Evolutionary conservation across 129 eudicot genomes (phyloP).

Genomic region (Dittrichia graveolens): DNA sequence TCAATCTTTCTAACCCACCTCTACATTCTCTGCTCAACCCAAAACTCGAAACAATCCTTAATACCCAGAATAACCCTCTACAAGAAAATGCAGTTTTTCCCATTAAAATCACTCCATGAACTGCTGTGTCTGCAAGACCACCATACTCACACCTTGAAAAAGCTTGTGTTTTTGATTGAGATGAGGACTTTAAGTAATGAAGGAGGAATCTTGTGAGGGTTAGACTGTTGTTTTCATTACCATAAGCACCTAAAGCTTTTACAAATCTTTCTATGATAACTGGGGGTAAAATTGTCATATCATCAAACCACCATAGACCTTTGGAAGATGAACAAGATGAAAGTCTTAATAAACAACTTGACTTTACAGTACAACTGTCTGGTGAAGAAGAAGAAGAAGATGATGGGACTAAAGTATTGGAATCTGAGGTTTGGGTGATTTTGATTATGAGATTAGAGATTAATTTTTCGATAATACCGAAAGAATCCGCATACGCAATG

Average conservation of each 20-base stretch:
- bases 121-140: slow-evolving; percentile 75
- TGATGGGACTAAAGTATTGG: slow-evolving; percentile 34
- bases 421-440: slow-evolving; percentile 66
- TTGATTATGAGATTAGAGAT: slow-evolving; percentile 55
- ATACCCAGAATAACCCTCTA: slow-evolving; percentile 77
- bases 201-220: slow-evolving; percentile 74
- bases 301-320: slow-evolving; percentile 85
- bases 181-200: slow-evolving; percentile 62
- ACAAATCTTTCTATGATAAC: slow-evolving; percentile 51
- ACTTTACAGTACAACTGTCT: slow-evolving; percentile 37
- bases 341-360: slow-evolving; percentile 29
- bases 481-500: slow-evolving; percentile 60
- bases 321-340: slow-evolving; percentile 40
- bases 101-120: slow-evolving; percentile 63
- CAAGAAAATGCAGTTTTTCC: slow-evolving; percentile 72
- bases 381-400: slow-evolving; percentile 71
- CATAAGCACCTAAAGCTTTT: slow-evolving; percentile 59
- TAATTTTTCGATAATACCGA: slow-evolving; percentile 63
- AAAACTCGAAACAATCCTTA: slow-evolving; percentile 58
- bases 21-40: slow-evolving; percentile 60
- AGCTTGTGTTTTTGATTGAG: slow-evolving; percentile 29
- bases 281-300: slow-evolving; percentile 63
- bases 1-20: slow-evolving; percentile 63
- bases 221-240: slow-evolving; percentile 64
- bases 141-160: slow-evolving; percentile 45